phyloP scores from a whole-genome alignment of 768 basidiomycete species.

The Gelatoporia subvermispora region DNA sequence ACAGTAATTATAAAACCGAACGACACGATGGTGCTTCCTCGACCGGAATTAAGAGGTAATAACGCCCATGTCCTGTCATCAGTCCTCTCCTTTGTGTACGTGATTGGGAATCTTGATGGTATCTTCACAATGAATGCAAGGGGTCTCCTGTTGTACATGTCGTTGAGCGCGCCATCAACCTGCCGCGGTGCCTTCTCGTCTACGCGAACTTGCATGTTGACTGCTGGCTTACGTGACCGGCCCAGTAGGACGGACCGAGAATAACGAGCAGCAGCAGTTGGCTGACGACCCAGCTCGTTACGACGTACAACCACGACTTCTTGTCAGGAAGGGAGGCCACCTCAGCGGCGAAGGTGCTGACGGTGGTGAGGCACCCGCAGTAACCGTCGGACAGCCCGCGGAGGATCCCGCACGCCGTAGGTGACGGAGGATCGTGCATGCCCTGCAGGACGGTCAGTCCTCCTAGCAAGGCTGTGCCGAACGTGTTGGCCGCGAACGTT shows the following conservation, averaged over 20 bases:
- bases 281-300: conserved; percentile 61
- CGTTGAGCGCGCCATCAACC: too few species aligned
- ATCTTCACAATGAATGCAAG: too few species aligned
- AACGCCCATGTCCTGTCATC: too few species aligned
- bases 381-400: conserved; percentile 88
- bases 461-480: conserved; percentile 82
- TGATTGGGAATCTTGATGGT: too few species aligned
- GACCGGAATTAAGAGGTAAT: too few species aligned
- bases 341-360: conserved; percentile 91
- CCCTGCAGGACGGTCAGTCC: conserved; percentile 69
- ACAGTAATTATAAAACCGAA: too few species aligned
- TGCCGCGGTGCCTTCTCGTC: too few species aligned
- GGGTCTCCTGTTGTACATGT: too few species aligned
- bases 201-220: conserved; percentile 44
- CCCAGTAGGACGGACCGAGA: conserved; percentile 62
- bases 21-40: too few species aligned
- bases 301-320: conserved; percentile 64
- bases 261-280: conserved; percentile 71
- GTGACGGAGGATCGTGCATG: conserved; percentile 36
- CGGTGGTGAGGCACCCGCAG: conserved; percentile 91
- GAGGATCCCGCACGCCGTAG: conserved; percentile 61
- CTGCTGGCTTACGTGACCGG: conserved; percentile 39
- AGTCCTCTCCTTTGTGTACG: too few species aligned
- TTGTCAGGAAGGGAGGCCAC: conserved; percentile 49
- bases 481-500: conserved; percentile 68